Evolutionary conservation across 2,329 filamentous ascomycete genomes (phyloP).

Genomic region (Lecanicillium sp.): DNA sequence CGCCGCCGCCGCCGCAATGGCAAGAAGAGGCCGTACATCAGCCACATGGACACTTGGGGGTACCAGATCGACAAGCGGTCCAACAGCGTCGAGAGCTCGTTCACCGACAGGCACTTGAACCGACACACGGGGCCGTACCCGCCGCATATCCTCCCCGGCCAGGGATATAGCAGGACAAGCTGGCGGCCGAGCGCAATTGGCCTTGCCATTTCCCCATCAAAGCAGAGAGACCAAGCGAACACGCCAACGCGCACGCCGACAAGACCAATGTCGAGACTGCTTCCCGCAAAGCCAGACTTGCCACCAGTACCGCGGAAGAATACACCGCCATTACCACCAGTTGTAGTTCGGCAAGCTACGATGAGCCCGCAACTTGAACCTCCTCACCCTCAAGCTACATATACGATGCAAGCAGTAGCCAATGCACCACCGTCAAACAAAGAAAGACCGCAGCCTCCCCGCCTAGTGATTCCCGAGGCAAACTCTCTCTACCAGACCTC

Average conservation of each 20-base stretch:
- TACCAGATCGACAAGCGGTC: slow-evolving; percentile 20
- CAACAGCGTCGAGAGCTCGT: neutral
- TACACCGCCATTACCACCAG: neutral
- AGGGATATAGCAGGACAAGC: slow-evolving; percentile 20
- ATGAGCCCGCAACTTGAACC: slow-evolving; percentile 10
- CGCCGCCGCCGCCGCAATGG: slow-evolving; percentile 31
- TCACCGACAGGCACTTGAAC: slow-evolving; percentile 12
- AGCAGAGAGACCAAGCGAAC: slow-evolving; percentile 13
- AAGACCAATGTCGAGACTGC: slow-evolving; percentile 32
- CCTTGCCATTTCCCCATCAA: slow-evolving; percentile 34
- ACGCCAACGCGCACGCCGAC: slow-evolving; percentile 14
- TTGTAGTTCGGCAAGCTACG: neutral
- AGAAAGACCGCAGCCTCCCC: neutral
- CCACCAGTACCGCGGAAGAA: slow-evolving; percentile 15
- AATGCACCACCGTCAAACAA: neutral
- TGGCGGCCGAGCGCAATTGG: slow-evolving; percentile 33
- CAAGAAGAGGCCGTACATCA: slow-evolving; percentile 15
- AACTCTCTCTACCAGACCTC: slow-evolving; percentile 2
- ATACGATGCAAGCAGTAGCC: no score
- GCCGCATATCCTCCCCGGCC: slow-evolving; percentile 14
- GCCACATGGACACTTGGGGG: slow-evolving; percentile 27
- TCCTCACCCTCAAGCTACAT: neutral
- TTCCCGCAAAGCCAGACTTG: slow-evolving; percentile 39
- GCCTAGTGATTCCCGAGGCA: slow-evolving; percentile 6
- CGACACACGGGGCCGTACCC: slow-evolving; percentile 6